Percentiles rank a stretch among this genome's conserved stretches.
Evolutionary conservation across 176 grass and related monocot species (phyloP).

Genomic region (Oryza nivara): DNA sequence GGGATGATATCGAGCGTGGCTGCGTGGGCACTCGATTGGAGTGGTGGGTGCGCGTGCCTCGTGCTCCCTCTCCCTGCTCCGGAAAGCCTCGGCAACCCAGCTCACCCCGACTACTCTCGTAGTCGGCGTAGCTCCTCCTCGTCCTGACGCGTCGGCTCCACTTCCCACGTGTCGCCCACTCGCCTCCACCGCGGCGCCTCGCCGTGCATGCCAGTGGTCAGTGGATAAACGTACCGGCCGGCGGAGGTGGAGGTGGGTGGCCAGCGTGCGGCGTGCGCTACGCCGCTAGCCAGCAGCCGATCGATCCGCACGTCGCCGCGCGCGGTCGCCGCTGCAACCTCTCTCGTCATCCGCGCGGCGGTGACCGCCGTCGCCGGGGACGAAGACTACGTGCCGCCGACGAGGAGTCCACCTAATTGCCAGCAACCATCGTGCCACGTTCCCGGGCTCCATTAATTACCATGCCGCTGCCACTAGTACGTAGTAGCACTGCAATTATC

Average conservation of each 20-base stretch:
- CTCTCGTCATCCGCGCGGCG: no score
- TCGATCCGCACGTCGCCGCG: no score
- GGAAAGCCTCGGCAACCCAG: constrained; percentile 41
- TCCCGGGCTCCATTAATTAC: no score
- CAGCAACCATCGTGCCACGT: no score
- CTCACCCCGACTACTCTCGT: constrained; percentile 18
- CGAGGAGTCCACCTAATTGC: no score
- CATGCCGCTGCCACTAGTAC: no score
- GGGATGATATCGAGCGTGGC: background rate
- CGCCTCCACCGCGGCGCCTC: background rate
- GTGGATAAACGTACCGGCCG: background rate
- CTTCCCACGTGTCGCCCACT: constrained; percentile 31
- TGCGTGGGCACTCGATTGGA: constrained; percentile 49
- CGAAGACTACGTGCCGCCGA: no score
- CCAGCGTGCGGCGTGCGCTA: background rate
- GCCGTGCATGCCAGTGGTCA: background rate
- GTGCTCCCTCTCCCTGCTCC: constrained; percentile 35
- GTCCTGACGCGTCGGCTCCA: background rate
- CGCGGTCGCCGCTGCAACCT: no score
- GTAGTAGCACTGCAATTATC: no score
- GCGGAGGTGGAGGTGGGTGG: constrained; percentile 31
- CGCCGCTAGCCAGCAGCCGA: no score
- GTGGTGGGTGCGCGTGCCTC: constrained; percentile 50
- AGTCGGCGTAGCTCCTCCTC: background rate
- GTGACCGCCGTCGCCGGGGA: no score